A percentile compares a stretch with the other conserved stretches of the same genome.
phyloP scores from a whole-genome alignment of 2,329 filamentous ascomycete species.

The Claviceps cyperi region DNA sequence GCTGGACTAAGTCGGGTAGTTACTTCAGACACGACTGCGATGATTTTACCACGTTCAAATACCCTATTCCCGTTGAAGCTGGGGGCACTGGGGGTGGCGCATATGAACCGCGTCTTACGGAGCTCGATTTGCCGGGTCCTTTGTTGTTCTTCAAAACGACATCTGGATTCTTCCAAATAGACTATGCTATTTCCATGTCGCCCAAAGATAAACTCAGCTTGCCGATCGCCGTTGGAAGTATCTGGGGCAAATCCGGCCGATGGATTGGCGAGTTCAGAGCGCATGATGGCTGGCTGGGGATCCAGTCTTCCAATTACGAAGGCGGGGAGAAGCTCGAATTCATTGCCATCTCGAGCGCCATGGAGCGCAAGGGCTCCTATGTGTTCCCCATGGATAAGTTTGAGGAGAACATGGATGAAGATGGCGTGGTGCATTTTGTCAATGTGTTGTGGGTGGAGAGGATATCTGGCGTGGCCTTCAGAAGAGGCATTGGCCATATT shows the following conservation, averaged over 20 bases:
- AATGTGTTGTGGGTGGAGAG: conserved; percentile 33
- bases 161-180: conserved; percentile 25
- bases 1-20: conserved; percentile 24
- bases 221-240: conserved; percentile 27
- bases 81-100: conserved; percentile 14
- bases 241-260: conserved; percentile 20
- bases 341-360: conserved; percentile 25
- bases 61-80: conserved; percentile 26
- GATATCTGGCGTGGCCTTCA: conserved; percentile 26
- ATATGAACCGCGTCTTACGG: conserved; percentile 16
- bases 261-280: conserved; percentile 29
- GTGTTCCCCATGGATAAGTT: conserved; percentile 25
- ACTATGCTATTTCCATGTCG: conserved; percentile 22
- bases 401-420: conserved; percentile 25
- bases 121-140: conserved; percentile 22
- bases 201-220: conserved; percentile 23
- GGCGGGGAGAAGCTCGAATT: conserved; percentile 30
- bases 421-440: conserved; percentile 29
- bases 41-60: conserved; percentile 23
- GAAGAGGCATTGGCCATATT: conserved; percentile 28
- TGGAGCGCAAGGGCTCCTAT: conserved; percentile 27
- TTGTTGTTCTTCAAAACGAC: conserved; percentile 26
- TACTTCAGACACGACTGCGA: conserved; percentile 28
- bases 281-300: conserved; percentile 30
- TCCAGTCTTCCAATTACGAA: conserved; percentile 31